phyloP scores from a whole-genome alignment of 2,329 filamentous ascomycete species.

The Remersonia thermophila region DNA sequence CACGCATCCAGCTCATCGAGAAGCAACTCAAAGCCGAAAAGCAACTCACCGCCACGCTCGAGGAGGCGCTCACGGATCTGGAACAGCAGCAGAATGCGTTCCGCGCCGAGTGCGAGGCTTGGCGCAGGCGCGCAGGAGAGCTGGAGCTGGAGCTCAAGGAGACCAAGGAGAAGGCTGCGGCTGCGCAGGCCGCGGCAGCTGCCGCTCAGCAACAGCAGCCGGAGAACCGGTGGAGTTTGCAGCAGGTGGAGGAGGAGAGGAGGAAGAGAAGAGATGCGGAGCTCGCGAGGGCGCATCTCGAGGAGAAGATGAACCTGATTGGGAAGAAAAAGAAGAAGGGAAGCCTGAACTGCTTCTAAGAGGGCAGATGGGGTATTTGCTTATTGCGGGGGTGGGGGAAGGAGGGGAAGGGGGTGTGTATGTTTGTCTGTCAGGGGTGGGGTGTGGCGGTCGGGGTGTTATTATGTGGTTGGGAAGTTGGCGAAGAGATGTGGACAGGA shows the following conservation, averaged over 20 bases:
- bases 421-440: too few species aligned
- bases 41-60: slow-evolving; percentile 85
- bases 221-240: slow-evolving; percentile 57
- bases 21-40: slow-evolving; percentile 94
- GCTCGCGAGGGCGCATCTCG: slow-evolving; percentile 73
- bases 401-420: too few species aligned
- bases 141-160: slow-evolving; percentile 63
- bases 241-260: slow-evolving; percentile 91
- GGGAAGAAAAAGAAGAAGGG: slow-evolving; percentile 89
- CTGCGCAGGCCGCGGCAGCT: too few species aligned
- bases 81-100: slow-evolving; percentile 86
- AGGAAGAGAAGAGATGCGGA: slow-evolving; percentile 86
- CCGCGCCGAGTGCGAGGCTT: slow-evolving; percentile 78
- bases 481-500: too few species aligned
- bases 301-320: slow-evolving; percentile 88
- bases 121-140: slow-evolving; percentile 72
- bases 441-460: too few species aligned
- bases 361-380: slow-evolving; percentile 2
- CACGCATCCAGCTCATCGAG: slow-evolving; percentile 88
- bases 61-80: slow-evolving; percentile 89
- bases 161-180: slow-evolving; percentile 41
- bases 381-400: too few species aligned
- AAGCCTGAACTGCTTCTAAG: slow-evolving; percentile 92
- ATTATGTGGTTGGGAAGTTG: too few species aligned
- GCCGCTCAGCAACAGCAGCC: not conserved